A percentile compares a stretch with the other conserved stretches of the same genome.
These are phyloP conservation scores for Talaromyces thailandensis DNA, from an alignment of 495 filamentous ascomycete genomes.

Conservation along the genomic window DNA sequence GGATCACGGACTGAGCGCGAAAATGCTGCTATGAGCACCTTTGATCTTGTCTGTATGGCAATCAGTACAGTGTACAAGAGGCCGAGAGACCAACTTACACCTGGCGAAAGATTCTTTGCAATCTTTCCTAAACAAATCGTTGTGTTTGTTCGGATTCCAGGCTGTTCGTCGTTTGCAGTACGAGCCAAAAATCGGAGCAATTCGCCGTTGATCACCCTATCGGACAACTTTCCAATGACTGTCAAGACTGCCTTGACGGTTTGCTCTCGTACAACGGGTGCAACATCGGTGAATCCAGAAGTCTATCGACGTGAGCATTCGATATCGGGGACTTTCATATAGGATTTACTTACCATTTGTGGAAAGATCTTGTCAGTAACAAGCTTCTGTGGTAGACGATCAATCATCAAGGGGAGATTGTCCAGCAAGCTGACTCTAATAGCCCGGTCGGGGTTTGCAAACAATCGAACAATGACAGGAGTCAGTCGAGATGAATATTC, in stretches of 20 bases:
- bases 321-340: background rate
- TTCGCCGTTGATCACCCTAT: conserved; percentile 89
- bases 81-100: conserved; percentile 29
- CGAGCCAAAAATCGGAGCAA: conserved; percentile 85
- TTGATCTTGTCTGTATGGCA: conserved; percentile 52
- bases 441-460: conserved; percentile 84
- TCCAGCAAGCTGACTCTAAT: conserved; percentile 88
- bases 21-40: conserved; percentile 90
- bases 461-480: conserved; percentile 79
- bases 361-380: conserved; percentile 97
- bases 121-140: conserved; percentile 97
- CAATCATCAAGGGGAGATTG: conserved; percentile 84
- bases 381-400: conserved; percentile 76
- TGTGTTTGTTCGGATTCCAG: conserved; percentile 94
- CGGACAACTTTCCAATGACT: conserved; percentile 79
- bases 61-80: conserved; percentile 11
- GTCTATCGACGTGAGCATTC: conserved; percentile 37
- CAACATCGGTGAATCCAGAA: conserved; percentile 85
- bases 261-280: conserved; percentile 87
- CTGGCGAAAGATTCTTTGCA: conserved; percentile 72
- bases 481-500: conserved; percentile 81
- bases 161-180: conserved; percentile 95
- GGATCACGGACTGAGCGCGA: conserved; percentile 81
- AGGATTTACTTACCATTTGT: conserved; percentile 55
- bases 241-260: conserved; percentile 87